Base-by-base conservation (phyloP, 495 filamentous ascomycete genomes). In the Aspergillus biplanus region DNA sequence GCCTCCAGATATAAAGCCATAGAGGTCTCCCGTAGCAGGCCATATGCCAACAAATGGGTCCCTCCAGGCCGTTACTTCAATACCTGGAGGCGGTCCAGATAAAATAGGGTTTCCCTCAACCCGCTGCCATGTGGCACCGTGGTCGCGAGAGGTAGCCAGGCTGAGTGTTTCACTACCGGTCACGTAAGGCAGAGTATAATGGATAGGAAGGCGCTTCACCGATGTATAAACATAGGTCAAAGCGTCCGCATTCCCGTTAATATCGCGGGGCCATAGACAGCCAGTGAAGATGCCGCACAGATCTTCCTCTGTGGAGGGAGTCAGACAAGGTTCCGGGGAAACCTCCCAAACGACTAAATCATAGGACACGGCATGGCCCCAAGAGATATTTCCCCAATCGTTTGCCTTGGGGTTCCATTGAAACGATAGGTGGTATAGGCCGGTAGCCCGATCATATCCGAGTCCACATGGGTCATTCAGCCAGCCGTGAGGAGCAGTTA, bases 381-480 rank as follows among this genome's bases (percentile, higher is more conserved):
- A 82, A 42, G 75, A 76, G 15, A 82, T 77, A 49, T 79, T 73
- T 21, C 78, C 80, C 79, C 80, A 83, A 35, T 74, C 71, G 39
- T 79, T 79, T 6, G 64, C 75, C 15, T 70, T 69, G 0, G 80
- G 79, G 54, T 83, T 83, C 74, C 77, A 83, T 70, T 83, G 80
- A 64, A 77, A 82, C 50, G 71, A 75, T 7, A 80, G 34, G 48
- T 83, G 79, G 56, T 81, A 80, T 7, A 69, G 55, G 11, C 71
- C 67, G 6, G 75, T 80, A 16, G 62, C 63, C 13, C 81, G 81
- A 63, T 86, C 83, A 53, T 85, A 87, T 57, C 82, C 79, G 18
- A 82, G 69, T 8, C 80, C 83, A 58, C 83, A 85, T 6, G 85
- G 85, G 35, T 87, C 85, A 60, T 87, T 86, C 73, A 85, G 72